A percentile compares a stretch with the other conserved stretches of the same genome.
Conservation (phyloP, 106 monocot genomes). For the Dendrobium catenatum region DNA sequence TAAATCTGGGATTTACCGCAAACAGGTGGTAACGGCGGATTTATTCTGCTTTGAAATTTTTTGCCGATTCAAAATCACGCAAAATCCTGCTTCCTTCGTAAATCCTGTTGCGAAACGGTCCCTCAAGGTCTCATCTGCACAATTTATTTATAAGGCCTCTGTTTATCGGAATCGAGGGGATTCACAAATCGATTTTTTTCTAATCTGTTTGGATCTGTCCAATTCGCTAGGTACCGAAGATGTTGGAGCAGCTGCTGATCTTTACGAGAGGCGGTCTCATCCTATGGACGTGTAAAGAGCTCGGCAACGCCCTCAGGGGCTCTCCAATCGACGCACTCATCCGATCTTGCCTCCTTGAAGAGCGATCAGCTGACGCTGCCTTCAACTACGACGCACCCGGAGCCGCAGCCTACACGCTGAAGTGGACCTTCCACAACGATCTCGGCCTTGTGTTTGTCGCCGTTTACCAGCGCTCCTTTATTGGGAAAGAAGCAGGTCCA, state of each 20-base stretch:
- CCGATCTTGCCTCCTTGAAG: slow-evolving; percentile 92
- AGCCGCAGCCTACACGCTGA: slow-evolving; percentile 61
- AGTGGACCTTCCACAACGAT: slow-evolving; percentile 97
- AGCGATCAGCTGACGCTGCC: slow-evolving; percentile 78
- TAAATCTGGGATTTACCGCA: no score
- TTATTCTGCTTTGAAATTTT: no score
- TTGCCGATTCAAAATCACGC: no score
- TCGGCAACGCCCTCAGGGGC: slow-evolving; percentile 74
- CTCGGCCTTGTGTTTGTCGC: slow-evolving; percentile 96
- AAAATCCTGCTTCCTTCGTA: no score
- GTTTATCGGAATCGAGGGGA: neutral
- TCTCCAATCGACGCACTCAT: slow-evolving; percentile 91
- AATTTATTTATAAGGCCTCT: neutral
- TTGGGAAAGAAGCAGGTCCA: slow-evolving; percentile 34
- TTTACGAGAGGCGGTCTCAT: slow-evolving; percentile 96
- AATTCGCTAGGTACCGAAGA: slow-evolving; percentile 15
- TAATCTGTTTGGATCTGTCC: neutral
- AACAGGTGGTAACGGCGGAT: no score
- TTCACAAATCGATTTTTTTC: neutral
- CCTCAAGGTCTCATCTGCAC: no score
- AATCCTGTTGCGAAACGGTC: no score
- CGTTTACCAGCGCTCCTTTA: slow-evolving; percentile 57
- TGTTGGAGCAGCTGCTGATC: slow-evolving; percentile 98
- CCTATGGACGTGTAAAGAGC: slow-evolving; percentile 76
- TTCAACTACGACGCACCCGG: slow-evolving; percentile 66